Conservation (phyloP, 2,329 filamentous ascomycete genomes). For the Aspergillus spinulosporus region DNA sequence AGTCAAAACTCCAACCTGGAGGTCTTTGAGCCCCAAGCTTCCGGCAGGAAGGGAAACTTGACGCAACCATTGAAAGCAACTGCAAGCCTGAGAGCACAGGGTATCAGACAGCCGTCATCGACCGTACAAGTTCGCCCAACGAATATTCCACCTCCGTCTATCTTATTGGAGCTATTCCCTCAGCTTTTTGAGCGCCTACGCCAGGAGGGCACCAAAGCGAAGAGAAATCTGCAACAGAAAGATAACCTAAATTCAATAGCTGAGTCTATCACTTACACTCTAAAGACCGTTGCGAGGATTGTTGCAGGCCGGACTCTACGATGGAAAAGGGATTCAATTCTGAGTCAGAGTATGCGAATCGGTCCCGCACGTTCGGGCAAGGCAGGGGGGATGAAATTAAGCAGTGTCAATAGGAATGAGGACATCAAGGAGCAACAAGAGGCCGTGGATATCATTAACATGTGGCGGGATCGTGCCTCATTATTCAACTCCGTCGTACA, state of each 20-base stretch:
- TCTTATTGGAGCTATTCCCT: constrained; percentile 76
- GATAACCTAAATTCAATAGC: constrained; percentile 23
- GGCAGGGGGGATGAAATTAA: constrained; percentile 83
- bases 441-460: constrained; percentile 70
- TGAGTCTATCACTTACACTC: constrained; percentile 29
- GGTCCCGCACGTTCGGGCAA: constrained; percentile 70
- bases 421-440: constrained; percentile 81
- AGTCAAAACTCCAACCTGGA: constrained; percentile 16
- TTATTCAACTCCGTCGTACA: constrained; percentile 65
- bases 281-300: constrained; percentile 69
- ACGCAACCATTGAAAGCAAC: background rate
- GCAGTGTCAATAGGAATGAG: constrained; percentile 80
- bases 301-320: constrained; percentile 81
- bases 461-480: constrained; percentile 75
- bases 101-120: background rate
- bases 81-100: background rate
- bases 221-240: constrained; percentile 56
- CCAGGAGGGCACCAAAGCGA: constrained; percentile 64
- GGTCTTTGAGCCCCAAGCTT: background rate
- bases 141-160: constrained; percentile 84
- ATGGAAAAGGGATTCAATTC: constrained; percentile 85
- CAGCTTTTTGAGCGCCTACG: constrained; percentile 67
- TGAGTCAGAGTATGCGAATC: constrained; percentile 87
- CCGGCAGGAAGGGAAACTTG: background rate
- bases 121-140: constrained; percentile 60